Conservation (phyloP, 2,329 filamentous ascomycete genomes). For the Venturiaceae sp. region DNA sequence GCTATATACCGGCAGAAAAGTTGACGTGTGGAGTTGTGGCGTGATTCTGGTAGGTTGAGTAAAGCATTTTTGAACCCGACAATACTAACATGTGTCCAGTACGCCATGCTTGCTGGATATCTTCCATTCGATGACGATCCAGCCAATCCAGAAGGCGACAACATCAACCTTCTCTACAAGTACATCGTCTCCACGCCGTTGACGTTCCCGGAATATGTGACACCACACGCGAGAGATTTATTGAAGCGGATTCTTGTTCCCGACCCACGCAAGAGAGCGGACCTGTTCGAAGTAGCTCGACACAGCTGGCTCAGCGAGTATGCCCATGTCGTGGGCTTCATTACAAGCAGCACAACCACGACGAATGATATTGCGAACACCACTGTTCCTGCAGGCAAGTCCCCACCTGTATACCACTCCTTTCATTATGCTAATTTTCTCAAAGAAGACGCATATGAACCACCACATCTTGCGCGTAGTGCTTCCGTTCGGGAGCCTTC, state of each 20-base stretch:
- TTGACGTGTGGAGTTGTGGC: slow-evolving; percentile 98
- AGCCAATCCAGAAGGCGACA: slow-evolving; percentile 95
- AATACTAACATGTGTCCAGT: slow-evolving; percentile 44
- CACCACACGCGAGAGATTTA: slow-evolving; percentile 87
- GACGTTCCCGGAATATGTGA: slow-evolving; percentile 98
- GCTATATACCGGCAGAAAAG: slow-evolving; percentile 91
- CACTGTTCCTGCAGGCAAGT: slow-evolving; percentile 52
- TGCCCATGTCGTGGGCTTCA: slow-evolving; percentile 91
- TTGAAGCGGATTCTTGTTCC: slow-evolving; percentile 89
- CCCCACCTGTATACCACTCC: neutral
- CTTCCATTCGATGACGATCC: slow-evolving; percentile 97
- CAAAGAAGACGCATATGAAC: slow-evolving; percentile 45
- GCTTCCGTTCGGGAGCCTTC: slow-evolving; percentile 78
- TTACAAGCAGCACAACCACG: slow-evolving; percentile 89
- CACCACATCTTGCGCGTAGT: slow-evolving; percentile 64
- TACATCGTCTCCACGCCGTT: slow-evolving; percentile 97
- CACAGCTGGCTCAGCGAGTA: slow-evolving; percentile 98
- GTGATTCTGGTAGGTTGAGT: slow-evolving; percentile 75
- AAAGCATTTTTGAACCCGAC: neutral
- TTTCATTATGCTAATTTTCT: neutral
- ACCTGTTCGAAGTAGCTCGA: slow-evolving; percentile 91
- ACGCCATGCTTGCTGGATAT: slow-evolving; percentile 97
- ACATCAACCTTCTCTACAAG: slow-evolving; percentile 98
- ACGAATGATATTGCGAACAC: slow-evolving; percentile 77
- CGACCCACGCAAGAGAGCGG: slow-evolving; percentile 86